Evolutionary conservation across 257 asterid species (phyloP).

Genomic region (Solanum chiquidenum): DNA sequence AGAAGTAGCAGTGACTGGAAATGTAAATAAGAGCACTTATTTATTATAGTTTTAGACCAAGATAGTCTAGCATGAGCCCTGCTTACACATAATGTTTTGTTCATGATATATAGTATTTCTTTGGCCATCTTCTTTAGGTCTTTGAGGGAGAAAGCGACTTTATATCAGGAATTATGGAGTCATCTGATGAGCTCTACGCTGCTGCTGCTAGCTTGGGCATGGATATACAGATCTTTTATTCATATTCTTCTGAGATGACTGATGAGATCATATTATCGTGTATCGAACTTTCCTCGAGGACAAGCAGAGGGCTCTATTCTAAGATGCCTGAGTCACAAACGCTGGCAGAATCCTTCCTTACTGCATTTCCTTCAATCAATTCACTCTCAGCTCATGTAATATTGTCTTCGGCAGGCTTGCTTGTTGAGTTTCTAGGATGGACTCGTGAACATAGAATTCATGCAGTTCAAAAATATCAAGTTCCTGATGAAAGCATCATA

Average conservation of each 20-base stretch:
- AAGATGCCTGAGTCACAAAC: constrained; percentile 73
- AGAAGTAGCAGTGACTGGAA: background rate
- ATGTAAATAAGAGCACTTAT: background rate
- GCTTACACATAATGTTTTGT: background rate
- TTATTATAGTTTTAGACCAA: background rate
- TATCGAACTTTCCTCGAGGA: constrained; percentile 47
- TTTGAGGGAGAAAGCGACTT: constrained; percentile 81
- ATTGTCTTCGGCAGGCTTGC: constrained; percentile 56
- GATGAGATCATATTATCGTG: constrained; percentile 75
- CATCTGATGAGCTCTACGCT: constrained; percentile 91
- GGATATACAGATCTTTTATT: constrained; percentile 66
- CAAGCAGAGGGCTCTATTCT: constrained; percentile 43
- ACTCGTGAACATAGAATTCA: constrained; percentile 33
- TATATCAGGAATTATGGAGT: constrained; percentile 67
- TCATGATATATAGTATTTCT: background rate
- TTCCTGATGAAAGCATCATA: constrained; percentile 66
- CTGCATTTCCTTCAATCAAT: constrained; percentile 83
- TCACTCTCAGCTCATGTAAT: constrained; percentile 91
- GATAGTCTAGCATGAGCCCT: background rate
- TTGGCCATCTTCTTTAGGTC: constrained; percentile 36
- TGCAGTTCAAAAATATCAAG: constrained; percentile 49
- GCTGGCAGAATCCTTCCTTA: constrained; percentile 83
- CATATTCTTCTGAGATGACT: constrained; percentile 74
- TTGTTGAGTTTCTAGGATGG: constrained; percentile 59
- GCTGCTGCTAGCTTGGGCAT: constrained; percentile 93